A percentile compares a stretch with the other conserved stretches of the same genome.
These are phyloP conservation scores for Coemansia asiatica DNA, from an alignment of 192 early-diverging fungal species.

Conservation along the genomic window DNA sequence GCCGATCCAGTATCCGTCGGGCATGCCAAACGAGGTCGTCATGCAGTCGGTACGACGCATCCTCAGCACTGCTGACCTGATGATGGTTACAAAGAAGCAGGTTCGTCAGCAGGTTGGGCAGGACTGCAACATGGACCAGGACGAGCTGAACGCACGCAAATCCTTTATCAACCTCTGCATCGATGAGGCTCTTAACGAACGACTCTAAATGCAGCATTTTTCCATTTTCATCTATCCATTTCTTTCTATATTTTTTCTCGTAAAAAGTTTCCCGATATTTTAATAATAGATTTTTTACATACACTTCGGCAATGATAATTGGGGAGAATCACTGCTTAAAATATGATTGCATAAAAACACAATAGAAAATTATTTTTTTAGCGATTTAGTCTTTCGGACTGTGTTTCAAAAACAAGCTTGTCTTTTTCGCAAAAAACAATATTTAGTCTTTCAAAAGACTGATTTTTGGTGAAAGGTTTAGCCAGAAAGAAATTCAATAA, in stretches of 20 bases:
- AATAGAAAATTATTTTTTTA: too few species aligned
- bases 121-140: constrained; percentile 69
- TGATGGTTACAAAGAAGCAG: constrained; percentile 98
- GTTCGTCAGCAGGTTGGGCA: constrained; percentile 85
- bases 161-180: constrained; percentile 88
- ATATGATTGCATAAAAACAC: too few species aligned
- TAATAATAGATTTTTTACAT: too few species aligned
- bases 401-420: too few species aligned
- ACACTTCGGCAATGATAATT: too few species aligned
- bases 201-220: constrained; percentile 17
- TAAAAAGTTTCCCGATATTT: background rate
- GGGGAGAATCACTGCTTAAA: too few species aligned
- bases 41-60: constrained; percentile 70
- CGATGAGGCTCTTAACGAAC: constrained; percentile 57
- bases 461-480: too few species aligned
- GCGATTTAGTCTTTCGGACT: too few species aligned
- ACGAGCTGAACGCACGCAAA: constrained; percentile 81
- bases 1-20: constrained; percentile 38
- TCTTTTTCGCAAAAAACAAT: too few species aligned
- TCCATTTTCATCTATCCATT: background rate
- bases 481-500: too few species aligned
- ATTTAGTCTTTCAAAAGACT: too few species aligned
- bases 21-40: constrained; percentile 72
- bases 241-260: background rate
- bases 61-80: constrained; percentile 87